A percentile compares a stretch with the other conserved stretches of the same genome.
Evolutionary conservation across 305 asterid genomes (phyloP).

Genomic region (Solanum hybrid): DNA sequence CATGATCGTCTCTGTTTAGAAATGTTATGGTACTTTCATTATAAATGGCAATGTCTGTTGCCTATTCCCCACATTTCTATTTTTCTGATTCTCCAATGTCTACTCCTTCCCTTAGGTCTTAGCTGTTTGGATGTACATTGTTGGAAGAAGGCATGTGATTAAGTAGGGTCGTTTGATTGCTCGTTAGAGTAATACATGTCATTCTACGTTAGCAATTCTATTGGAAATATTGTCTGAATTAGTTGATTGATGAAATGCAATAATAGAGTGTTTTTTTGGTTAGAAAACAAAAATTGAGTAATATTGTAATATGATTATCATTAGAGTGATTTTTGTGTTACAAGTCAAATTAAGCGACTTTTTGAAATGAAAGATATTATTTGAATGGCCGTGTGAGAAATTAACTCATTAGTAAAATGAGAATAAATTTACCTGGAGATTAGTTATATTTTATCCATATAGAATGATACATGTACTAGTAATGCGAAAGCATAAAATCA

Average conservation of each 20-base stretch:
- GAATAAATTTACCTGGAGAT: background rate
- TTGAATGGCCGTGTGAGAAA: background rate
- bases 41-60: background rate
- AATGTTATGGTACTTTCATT: background rate
- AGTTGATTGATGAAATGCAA: background rate
- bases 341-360: background rate
- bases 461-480: background rate
- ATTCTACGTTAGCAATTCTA: background rate
- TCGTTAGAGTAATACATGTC: background rate
- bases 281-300: background rate
- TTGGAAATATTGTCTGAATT: background rate
- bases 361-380: background rate
- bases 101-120: background rate
- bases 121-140: background rate
- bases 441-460: too few relatives aligned
- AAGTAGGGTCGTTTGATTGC: background rate
- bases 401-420: background rate
- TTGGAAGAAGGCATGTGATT: background rate
- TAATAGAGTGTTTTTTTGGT: too few relatives aligned
- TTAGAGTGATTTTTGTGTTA: background rate
- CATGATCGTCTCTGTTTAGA: conserved; percentile 2
- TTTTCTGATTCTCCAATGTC: background rate
- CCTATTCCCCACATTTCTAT: background rate
- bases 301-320: background rate
- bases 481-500: background rate